Evolutionary conservation across 495 filamentous ascomycete species (phyloP), one percentile per base, ranked within the genome.

Genomic region (Aspergillus taichungensis): DNA sequence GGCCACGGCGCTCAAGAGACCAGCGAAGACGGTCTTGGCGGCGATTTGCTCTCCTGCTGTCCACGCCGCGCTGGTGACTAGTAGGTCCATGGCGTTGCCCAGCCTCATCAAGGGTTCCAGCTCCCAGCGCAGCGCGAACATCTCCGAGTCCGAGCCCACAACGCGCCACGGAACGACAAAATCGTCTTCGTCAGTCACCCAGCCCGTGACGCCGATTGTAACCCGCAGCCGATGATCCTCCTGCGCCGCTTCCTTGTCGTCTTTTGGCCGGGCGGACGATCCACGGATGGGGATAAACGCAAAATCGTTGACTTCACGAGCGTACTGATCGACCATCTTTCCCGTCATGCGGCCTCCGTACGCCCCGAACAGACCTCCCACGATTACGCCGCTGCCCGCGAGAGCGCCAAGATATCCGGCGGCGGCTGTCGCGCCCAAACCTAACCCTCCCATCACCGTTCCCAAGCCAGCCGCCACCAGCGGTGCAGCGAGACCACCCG

Each of bases 111-210:
- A 66, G 0, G 84, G 71, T 33, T 89, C 82, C 8, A 83, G 65
- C 56, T 98, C 92, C 81, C 84, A 97, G 36, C 84, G 78, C 18
- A 97, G 73, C 3, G 80, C 86, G 55, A 95, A 96, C 7, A 83
- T 77, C 60, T 96, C 89, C 40, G 77, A 79, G 40, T 79, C 69
- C 8, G 68, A 59, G 4, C 81, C 83, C 28, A 96, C 63, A 13
- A 83, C 78, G 24, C 75, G 71, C 92, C 92, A 98, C 2, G 87
- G 84, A 31, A 75, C 66, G 13, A 75, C 66, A 29, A 89, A 75
- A 44, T 94, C 83, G 14, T 82, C 75, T 46, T 80, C 75, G 14
- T 80, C 72, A 1, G 76, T 84, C 8, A 90, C 61, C 86, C 89
- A 94, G 24, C 92, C 91, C 13, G 79, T 79, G 36, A 96, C 79